Conservation (phyloP, 2,329 filamentous ascomycete species). For the Pleomassaria siparia region DNA sequence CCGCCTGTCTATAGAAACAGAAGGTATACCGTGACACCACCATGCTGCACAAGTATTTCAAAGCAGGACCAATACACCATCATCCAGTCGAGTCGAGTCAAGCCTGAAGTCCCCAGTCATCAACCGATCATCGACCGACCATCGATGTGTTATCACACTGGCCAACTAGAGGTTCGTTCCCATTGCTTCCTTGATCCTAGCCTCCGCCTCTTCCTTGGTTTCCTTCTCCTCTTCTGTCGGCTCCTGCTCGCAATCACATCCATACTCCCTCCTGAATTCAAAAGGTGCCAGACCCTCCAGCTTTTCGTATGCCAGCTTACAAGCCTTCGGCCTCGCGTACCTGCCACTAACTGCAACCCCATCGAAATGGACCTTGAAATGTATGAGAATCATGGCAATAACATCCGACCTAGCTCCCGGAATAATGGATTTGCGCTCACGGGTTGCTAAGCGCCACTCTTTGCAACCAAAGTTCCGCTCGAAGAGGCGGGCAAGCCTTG, state of each 20-base stretch:
- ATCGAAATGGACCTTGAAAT: slow-evolving; percentile 67
- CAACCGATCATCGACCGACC: neutral
- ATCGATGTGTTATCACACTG: neutral
- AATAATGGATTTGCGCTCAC: slow-evolving; percentile 48
- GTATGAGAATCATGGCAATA: slow-evolving; percentile 74
- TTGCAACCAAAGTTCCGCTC: slow-evolving; percentile 67
- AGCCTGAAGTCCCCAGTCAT: neutral
- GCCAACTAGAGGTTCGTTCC: neutral
- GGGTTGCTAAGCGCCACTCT: slow-evolving; percentile 51
- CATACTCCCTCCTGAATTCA: slow-evolving; percentile 62
- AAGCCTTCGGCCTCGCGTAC: slow-evolving; percentile 71
- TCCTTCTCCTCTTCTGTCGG: neutral
- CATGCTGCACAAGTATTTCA: neutral
- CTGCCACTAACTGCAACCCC: slow-evolving; percentile 64
- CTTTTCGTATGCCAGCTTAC: slow-evolving; percentile 58
- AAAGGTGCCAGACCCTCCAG: slow-evolving; percentile 54
- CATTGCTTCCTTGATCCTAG: neutral
- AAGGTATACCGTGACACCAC: neutral
- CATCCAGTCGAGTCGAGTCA: neutral
- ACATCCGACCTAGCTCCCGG: slow-evolving; percentile 51
- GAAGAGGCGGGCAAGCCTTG: slow-evolving; percentile 73
- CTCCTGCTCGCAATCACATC: slow-evolving; percentile 61
- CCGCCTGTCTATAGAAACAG: neutral
- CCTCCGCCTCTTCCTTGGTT: neutral
- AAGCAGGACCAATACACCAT: neutral